phyloP scores from a whole-genome alignment of 495 filamentous ascomycete genomes.

The Pseudevernia furfuracea region DNA sequence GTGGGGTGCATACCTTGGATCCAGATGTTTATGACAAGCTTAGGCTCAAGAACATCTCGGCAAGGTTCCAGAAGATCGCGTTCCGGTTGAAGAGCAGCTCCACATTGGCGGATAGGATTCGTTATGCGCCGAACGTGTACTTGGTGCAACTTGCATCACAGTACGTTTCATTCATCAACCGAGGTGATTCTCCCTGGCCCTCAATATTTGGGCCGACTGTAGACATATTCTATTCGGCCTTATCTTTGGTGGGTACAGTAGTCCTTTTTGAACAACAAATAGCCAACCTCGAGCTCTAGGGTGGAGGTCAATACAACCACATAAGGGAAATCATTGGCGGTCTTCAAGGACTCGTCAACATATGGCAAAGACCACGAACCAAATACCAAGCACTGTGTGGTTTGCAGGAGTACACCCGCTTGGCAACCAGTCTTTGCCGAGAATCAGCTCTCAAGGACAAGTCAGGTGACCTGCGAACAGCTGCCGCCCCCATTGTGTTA shows the following conservation, averaged over 20 bases:
- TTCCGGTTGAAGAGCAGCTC: not conserved
- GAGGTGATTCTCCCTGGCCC: not conserved
- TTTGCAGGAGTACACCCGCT: conserved; percentile 10
- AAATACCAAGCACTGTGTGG: conserved; percentile 6
- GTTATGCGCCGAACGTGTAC: not conserved
- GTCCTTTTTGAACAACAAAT: not conserved
- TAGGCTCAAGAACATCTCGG: conserved; percentile 1
- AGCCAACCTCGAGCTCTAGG: conserved; percentile 1
- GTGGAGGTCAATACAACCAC: conserved; percentile 13
- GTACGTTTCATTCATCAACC: conserved; percentile 19
- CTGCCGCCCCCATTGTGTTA: not conserved
- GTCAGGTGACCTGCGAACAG: not conserved
- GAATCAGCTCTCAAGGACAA: not conserved
- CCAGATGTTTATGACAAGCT: not conserved
- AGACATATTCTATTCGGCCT: conserved; percentile 12
- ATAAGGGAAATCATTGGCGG: conserved; percentile 6
- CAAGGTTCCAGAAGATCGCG: not conserved
- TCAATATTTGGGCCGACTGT: conserved; percentile 7
- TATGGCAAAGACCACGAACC: conserved; percentile 5
- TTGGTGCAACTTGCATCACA: conserved; percentile 14
- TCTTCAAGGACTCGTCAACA: not conserved
- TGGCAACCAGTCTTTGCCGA: not conserved
- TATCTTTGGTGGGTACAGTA: conserved; percentile 14
- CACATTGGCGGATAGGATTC: conserved; percentile 6
- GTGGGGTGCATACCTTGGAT: conserved; percentile 8